Base-by-base conservation (phyloP, 176 grass and related monocot species). In the Musa schizocarpa region DNA sequence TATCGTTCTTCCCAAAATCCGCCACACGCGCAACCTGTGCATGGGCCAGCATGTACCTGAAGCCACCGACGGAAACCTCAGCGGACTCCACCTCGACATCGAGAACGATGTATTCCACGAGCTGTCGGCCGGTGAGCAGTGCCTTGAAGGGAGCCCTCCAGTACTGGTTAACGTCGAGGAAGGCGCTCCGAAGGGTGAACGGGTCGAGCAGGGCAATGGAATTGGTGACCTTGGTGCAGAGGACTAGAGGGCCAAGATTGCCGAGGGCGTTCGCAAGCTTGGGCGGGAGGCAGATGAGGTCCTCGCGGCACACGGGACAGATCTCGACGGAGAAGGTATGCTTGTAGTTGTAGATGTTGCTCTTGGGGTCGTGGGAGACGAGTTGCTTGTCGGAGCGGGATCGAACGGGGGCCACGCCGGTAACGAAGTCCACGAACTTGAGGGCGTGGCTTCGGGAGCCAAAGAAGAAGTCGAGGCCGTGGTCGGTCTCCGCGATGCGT, bases 291-390 rank as follows among this genome's bases (percentile, higher is more conserved):
- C 87, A 86, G 65, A 92, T 85, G 76, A 92, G 81, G 78, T 96
- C 93, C 81, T 92, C 89, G n/a, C 89, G 89, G 81, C 93, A 96
- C 70, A 96, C 89, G 24, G 89, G 93, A 74, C 83, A 90, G 49
- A 96, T 96, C 81, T 96, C 93, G 14, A 96, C 89, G 1, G 93
- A 96, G 27, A 96, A 92, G 21, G 89, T 90, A 76, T 92, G 76
- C 83, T 92, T 96, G 80, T 96, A 92, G 76, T 92, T 96, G 70
- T 88, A 96, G 29, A 88, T 53, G 24, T 19, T 89, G 63, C 87
- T 92, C 84, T 96, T 96, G 2, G 11, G 50, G 65, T 96, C 89
- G 29, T 96, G 93, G 7, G 93, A 96, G 22, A 96, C 93, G 10
- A 96, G 93, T 71, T 96, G 89, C 83, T 90, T 96, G 20, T 91